Conservation (phyloP, 805 yeast genomes). For the Candida vaughaniae region DNA sequence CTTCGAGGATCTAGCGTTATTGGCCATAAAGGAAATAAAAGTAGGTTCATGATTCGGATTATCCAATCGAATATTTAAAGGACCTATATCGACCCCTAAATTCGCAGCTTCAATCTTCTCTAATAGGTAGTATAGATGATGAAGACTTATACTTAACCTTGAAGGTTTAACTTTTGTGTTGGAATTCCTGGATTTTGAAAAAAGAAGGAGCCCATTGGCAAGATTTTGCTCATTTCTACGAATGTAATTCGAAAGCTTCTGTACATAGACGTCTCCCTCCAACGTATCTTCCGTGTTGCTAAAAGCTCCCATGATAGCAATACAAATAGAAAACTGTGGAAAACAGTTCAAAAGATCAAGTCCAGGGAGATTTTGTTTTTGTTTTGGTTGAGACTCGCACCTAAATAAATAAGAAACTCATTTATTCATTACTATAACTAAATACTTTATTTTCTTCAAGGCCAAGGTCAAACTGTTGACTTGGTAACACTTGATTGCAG, state of each 20-base stretch:
- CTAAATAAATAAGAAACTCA: too few relatives aligned
- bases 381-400: too few relatives aligned
- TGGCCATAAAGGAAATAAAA: conserved; percentile 58
- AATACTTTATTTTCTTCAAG: too few relatives aligned
- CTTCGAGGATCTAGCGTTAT: conserved; percentile 46
- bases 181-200: conserved; percentile 36
- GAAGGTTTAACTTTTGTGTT: conserved; percentile 46
- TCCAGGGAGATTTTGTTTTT: too few relatives aligned
- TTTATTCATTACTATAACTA: too few relatives aligned
- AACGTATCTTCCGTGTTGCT: conserved; percentile 36
- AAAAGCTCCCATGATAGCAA: conserved; percentile 27
- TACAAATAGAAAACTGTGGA: conserved; percentile 2
- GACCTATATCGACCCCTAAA: conserved; percentile 55
- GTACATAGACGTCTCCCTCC: conserved; percentile 60
- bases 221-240: conserved; percentile 56
- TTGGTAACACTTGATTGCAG: conserved; percentile 7
- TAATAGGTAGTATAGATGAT: conserved; percentile 61
- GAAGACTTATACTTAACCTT: conserved; percentile 57
- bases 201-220: conserved; percentile 57
- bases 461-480: conserved; percentile 1
- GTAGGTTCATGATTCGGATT: conserved; percentile 54
- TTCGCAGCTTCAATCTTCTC: conserved; percentile 53
- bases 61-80: conserved; percentile 58
- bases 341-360: too few relatives aligned
- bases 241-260: conserved; percentile 52